A percentile compares a stretch with the other conserved stretches of the same genome.
These are phyloP conservation scores for Dendrobium officinale DNA, from an alignment of 106 monocot species.

Conservation along the genomic window DNA sequence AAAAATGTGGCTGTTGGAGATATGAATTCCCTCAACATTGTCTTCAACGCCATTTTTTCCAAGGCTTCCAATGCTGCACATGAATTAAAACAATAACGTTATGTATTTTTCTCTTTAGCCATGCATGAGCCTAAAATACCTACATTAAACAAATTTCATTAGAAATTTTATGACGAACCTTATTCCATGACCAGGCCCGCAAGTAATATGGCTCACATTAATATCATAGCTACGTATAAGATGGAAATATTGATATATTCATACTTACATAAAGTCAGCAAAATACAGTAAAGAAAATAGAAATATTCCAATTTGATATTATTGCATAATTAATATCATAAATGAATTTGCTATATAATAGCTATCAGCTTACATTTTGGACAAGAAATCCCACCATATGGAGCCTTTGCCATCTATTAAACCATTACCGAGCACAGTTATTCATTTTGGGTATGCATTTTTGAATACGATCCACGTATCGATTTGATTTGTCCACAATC, in stretches of 20 bases:
- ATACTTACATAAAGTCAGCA: too few relatives aligned
- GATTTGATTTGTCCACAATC: slow-evolving; percentile 2
- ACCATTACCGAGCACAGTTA: slow-evolving; percentile 4
- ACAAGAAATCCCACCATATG: slow-evolving; percentile 15
- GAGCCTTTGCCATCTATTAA: slow-evolving; percentile 10
- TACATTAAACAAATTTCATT: too few relatives aligned
- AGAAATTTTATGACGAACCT: slow-evolving; percentile 3
- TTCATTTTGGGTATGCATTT: not conserved
- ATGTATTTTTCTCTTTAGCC: too few relatives aligned
- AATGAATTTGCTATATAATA: too few relatives aligned
- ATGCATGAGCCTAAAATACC: too few relatives aligned
- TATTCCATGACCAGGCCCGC: slow-evolving; percentile 19
- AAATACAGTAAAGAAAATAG: too few relatives aligned
- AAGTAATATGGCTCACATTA: slow-evolving; percentile 12
- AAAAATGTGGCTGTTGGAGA: slow-evolving; percentile 9
- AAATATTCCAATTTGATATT: too few relatives aligned
- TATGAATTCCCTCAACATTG: slow-evolving; percentile 4
- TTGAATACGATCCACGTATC: slow-evolving; percentile 16
- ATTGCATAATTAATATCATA: too few relatives aligned
- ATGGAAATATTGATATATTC: too few relatives aligned
- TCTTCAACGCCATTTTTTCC: slow-evolving; percentile 2
- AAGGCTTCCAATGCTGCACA: slow-evolving; percentile 16
- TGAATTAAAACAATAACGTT: not conserved
- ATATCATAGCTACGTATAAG: slow-evolving; percentile 11
- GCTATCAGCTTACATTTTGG: not conserved